A percentile compares a stretch with the other conserved stretches of the same genome.
Conservation (phyloP, 2,329 filamentous ascomycete genomes). For the Eurotiales sp. region DNA sequence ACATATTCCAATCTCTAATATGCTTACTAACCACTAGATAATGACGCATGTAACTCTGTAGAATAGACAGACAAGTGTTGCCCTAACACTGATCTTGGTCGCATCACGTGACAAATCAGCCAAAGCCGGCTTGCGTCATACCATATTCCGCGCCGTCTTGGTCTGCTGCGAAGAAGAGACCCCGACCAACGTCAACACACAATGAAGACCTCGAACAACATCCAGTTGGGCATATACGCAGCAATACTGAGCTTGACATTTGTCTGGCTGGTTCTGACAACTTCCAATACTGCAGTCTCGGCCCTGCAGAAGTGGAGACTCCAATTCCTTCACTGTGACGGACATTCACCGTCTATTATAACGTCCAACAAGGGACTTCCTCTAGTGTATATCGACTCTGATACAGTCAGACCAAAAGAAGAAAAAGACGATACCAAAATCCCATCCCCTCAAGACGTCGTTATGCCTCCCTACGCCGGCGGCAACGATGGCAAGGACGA, state of each 20-base stretch:
- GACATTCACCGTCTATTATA: background rate
- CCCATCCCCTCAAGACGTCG: conserved; percentile 8
- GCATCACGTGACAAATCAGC: background rate
- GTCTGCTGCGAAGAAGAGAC: background rate
- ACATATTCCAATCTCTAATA: too few species aligned
- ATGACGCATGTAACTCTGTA: too few species aligned
- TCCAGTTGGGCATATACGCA: conserved; percentile 10
- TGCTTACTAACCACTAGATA: too few species aligned
- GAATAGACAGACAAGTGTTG: too few species aligned
- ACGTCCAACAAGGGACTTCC: background rate
- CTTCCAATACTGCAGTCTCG: conserved; percentile 7
- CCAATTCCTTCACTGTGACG: conserved; percentile 1
- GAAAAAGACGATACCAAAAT: background rate
- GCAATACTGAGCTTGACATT: conserved; percentile 4
- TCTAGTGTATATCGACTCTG: background rate
- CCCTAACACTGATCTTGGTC: background rate
- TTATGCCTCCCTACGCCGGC: conserved; percentile 20
- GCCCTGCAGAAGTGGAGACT: conserved; percentile 5
- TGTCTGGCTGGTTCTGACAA: conserved; percentile 3
- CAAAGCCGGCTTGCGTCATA: conserved; percentile 13
- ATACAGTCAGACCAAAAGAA: conserved; percentile 1
- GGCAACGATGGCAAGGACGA: conserved; percentile 5
- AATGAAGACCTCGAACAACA: conserved; percentile 9
- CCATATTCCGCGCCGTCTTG: background rate
- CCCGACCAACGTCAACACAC: background rate